Evolutionary conservation across 2,329 filamentous ascomycete genomes (phyloP).

Genomic region (Diaporthe citrichinensis): DNA sequence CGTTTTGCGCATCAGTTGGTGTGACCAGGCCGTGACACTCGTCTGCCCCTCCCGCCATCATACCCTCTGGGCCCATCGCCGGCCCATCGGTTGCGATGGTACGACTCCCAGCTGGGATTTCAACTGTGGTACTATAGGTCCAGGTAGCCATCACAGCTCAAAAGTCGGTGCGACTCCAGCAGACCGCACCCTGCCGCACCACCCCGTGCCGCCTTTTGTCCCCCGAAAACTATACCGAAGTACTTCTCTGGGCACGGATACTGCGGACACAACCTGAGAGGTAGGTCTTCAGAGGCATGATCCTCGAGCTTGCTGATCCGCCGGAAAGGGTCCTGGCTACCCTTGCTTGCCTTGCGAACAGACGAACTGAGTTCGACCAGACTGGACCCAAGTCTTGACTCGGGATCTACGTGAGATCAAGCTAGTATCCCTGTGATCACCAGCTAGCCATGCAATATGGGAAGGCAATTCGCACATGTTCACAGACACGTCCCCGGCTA

Average conservation of each 20-base stretch:
- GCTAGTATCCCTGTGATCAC: conserved; percentile 35
- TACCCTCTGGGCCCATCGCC: conserved; percentile 12
- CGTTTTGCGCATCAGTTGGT: conserved; percentile 35
- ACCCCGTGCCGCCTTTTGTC: neutral
- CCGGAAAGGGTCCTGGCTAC: conserved; percentile 27
- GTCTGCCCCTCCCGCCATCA: conserved; percentile 27
- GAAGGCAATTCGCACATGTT: conserved; percentile 21
- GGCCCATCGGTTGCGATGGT: conserved; percentile 23
- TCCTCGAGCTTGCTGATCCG: conserved; percentile 32
- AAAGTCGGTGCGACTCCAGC: conserved; percentile 24
- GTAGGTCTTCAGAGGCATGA: conserved; percentile 8
- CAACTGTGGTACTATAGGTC: conserved; percentile 22
- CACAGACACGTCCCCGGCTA: conserved; percentile 34
- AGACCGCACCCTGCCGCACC: neutral
- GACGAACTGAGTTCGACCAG: conserved; percentile 31
- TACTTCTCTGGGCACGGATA: conserved; percentile 12
- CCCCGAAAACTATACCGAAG: neutral
- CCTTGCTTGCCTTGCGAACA: conserved; percentile 35
- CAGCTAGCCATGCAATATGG: conserved; percentile 22
- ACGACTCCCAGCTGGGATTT: conserved; percentile 23
- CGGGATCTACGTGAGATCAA: conserved; percentile 34
- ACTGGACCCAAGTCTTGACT: conserved; percentile 39
- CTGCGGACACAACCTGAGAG: conserved; percentile 2
- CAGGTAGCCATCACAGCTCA: conserved; percentile 6
- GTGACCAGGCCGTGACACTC: conserved; percentile 27